These are phyloP conservation scores for Carex sylvatica DNA, from an alignment of 202 grass and related monocot species.

Conservation along the genomic window DNA sequence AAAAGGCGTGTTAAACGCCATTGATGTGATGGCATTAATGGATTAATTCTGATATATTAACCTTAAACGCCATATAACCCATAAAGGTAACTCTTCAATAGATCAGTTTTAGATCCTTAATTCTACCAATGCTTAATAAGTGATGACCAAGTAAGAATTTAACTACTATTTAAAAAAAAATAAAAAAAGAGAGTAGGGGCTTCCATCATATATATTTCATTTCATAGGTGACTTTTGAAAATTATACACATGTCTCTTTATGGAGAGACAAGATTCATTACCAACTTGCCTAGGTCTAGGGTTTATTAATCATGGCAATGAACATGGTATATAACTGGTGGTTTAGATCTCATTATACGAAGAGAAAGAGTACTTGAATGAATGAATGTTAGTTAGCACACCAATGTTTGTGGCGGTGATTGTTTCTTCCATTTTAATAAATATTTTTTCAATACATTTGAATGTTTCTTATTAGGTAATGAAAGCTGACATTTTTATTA, in stretches of 20 bases:
- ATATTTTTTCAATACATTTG: too few relatives aligned
- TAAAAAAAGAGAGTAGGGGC: too few relatives aligned
- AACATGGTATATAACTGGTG: background rate
- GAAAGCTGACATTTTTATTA: background rate
- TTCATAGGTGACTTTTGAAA: too few relatives aligned
- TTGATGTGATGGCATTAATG: background rate
- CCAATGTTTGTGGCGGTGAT: background rate
- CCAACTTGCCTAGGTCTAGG: background rate
- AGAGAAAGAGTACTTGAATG: too few relatives aligned
- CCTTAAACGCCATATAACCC: background rate
- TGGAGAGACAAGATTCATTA: too few relatives aligned
- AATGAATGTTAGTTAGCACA: background rate
- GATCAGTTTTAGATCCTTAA: background rate
- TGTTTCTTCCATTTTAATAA: background rate
- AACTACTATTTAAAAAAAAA: too few relatives aligned
- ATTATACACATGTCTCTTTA: too few relatives aligned
- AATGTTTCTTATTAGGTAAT: background rate
- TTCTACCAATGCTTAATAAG: background rate
- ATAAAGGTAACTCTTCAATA: background rate
- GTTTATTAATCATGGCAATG: background rate
- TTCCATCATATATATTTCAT: too few relatives aligned
- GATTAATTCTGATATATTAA: background rate
- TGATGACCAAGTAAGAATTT: too few relatives aligned
- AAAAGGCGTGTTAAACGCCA: background rate
- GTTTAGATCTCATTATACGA: background rate